Evolutionary conservation across 257 asterid genomes (phyloP).

Genomic region (Solanum tacnaense): DNA sequence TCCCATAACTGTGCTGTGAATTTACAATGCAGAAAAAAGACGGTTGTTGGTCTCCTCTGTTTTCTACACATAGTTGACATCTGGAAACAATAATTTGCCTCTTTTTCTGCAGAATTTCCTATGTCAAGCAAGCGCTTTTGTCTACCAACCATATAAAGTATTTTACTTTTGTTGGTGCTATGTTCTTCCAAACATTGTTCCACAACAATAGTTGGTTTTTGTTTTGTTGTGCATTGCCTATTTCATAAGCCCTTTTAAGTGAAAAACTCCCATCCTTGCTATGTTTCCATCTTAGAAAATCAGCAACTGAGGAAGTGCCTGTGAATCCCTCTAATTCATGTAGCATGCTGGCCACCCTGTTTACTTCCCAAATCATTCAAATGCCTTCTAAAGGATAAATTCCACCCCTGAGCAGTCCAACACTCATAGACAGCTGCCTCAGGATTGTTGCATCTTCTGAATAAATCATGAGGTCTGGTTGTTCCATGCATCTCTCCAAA

Average conservation of each 20-base stretch:
- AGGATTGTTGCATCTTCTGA: not conserved
- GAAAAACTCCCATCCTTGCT: not conserved
- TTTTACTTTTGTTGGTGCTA: not conserved
- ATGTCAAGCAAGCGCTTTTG: not conserved
- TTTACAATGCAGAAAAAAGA: not conserved
- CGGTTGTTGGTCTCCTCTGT: not conserved
- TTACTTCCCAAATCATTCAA: not conserved
- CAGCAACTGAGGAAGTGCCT: not conserved
- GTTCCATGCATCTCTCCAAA: not conserved
- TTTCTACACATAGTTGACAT: not conserved
- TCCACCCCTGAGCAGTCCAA: not conserved
- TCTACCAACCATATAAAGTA: not conserved
- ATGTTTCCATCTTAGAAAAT: not conserved
- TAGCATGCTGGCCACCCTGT: not conserved
- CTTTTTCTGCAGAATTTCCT: not conserved
- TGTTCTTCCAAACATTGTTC: not conserved
- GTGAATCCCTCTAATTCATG: not conserved
- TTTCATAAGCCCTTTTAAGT: not conserved
- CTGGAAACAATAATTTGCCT: not conserved
- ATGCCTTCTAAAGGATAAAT: not conserved
- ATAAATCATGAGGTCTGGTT: not conserved
- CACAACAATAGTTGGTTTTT: not conserved
- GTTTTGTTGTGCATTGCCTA: not conserved
- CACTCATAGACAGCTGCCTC: not conserved
- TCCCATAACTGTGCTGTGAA: not conserved